Conservation (phyloP, 2,329 filamentous ascomycete genomes). For the Rosellinia necatrix region DNA sequence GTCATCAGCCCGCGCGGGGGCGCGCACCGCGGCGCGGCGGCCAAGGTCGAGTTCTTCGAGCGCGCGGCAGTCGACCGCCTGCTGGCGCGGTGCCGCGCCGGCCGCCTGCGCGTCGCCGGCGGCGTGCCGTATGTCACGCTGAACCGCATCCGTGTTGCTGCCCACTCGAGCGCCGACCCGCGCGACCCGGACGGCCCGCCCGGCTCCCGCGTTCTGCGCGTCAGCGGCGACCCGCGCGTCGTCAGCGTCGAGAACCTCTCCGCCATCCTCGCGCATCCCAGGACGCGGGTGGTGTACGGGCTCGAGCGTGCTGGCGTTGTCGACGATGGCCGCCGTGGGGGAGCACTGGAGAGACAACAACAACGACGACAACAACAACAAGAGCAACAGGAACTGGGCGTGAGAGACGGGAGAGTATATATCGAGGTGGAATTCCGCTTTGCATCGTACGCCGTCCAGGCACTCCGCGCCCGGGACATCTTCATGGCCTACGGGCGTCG, state of each 20-base stretch:
- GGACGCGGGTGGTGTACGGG: slow-evolving; percentile 4
- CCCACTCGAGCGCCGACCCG: neutral
- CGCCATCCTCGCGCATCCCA: neutral
- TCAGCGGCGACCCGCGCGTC: slow-evolving; percentile 4
- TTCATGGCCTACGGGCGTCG: slow-evolving; percentile 3
- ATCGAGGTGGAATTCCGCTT: slow-evolving; percentile 24
- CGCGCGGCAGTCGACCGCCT: slow-evolving; percentile 16
- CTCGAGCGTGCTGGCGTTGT: neutral
- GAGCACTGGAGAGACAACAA: too few species aligned
- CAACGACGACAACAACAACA: too few species aligned
- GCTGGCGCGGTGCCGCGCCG: neutral
- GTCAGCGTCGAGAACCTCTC: neutral
- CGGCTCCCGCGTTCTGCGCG: slow-evolving; percentile 16
- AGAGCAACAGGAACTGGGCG: too few species aligned
- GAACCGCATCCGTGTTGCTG: slow-evolving; percentile 10
- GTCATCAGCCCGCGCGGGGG: slow-evolving; percentile 12
- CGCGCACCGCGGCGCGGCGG: neutral
- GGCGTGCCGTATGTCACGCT: neutral
- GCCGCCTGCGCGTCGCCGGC: slow-evolving; percentile 7
- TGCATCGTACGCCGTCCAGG: slow-evolving; percentile 16
- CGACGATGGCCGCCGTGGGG: neutral
- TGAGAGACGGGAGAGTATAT: too few species aligned
- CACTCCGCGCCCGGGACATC: slow-evolving; percentile 8
- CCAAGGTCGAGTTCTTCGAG: slow-evolving; percentile 25
- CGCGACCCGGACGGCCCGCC: neutral